Evolutionary conservation across 2,329 filamentous ascomycete genomes (phyloP).

Genomic region (Colletotrichum lupini): DNA sequence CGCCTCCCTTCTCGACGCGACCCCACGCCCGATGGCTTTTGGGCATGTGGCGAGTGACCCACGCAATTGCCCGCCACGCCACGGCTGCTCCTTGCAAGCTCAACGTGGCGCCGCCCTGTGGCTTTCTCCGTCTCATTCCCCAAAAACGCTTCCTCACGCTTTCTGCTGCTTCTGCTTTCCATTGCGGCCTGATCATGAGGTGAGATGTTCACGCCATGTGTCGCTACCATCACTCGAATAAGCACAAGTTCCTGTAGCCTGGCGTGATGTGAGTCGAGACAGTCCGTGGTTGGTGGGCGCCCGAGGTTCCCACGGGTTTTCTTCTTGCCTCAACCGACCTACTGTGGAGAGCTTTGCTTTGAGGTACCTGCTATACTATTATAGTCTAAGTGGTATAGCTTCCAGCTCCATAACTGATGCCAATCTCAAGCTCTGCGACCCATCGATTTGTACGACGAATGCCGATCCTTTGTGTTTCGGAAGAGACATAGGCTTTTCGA

Average conservation of each 20-base stretch:
- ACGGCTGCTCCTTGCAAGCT: not conserved
- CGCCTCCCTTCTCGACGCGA: not conserved
- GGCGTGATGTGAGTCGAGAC: not conserved
- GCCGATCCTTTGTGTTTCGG: not conserved
- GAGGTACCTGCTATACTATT: not conserved
- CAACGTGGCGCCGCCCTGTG: slow-evolving; percentile 4
- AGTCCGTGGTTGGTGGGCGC: too few species aligned
- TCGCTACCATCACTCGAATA: not conserved
- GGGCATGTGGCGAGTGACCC: slow-evolving; percentile 25
- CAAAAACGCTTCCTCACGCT: too few species aligned
- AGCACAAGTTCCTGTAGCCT: not conserved
- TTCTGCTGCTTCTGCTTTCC: not conserved
- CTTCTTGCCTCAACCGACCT: too few species aligned
- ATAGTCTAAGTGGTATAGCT: not conserved
- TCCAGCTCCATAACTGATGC: not conserved
- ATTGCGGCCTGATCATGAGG: not conserved
- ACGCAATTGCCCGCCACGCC: not conserved
- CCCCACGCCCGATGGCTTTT: not conserved
- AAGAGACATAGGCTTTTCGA: slow-evolving; percentile 3
- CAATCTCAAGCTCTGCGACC: slow-evolving; percentile 6
- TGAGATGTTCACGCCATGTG: not conserved
- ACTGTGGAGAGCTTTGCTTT: not conserved
- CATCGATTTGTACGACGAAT: not conserved
- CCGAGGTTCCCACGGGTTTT: too few species aligned
- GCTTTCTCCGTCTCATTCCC: not conserved